phyloP scores from a whole-genome alignment of 441 rosid genomes.

The Erodium texanum region DNA sequence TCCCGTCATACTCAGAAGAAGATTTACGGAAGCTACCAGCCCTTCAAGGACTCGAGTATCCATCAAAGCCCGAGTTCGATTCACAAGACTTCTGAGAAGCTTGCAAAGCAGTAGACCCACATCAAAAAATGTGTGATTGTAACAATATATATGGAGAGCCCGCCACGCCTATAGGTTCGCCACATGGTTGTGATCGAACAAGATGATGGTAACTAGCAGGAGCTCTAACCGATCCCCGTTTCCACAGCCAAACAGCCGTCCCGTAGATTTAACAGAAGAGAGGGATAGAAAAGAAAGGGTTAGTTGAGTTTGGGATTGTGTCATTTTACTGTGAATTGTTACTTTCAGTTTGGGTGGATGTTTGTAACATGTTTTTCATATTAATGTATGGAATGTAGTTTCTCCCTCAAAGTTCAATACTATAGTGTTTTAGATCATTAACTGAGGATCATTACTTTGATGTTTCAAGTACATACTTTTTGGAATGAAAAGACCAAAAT shows the following conservation, averaged over 20 bases:
- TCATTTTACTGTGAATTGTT: constrained; percentile 9
- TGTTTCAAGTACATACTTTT: too few species aligned
- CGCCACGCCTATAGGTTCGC: too few species aligned
- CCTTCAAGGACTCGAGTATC: constrained; percentile 76
- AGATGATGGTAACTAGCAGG: background rate
- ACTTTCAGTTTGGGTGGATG: background rate
- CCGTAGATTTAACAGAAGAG: constrained; percentile 15
- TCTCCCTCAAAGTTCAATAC: too few species aligned
- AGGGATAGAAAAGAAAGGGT: constrained; percentile 9
- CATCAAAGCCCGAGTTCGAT: constrained; percentile 62
- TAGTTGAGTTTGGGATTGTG: constrained; percentile 9
- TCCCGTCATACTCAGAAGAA: constrained; percentile 72
- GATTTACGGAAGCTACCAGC: constrained; percentile 62
- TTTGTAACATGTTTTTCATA: too few species aligned
- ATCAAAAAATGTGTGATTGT: constrained; percentile 20
- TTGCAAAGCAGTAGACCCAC: background rate
- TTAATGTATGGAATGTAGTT: too few species aligned
- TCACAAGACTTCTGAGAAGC: constrained; percentile 46
- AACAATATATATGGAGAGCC: constrained; percentile 17
- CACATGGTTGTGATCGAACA: constrained; percentile 20
- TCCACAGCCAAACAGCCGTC: constrained; percentile 8
- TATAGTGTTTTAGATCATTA: too few species aligned
- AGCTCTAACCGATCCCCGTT: too few species aligned
- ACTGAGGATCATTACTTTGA: too few species aligned
- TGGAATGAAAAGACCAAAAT: too few species aligned